Base-by-base conservation (phyloP, 1,139 yeast genomes). In the Chernovozyma sophiae-reginae region DNA sequence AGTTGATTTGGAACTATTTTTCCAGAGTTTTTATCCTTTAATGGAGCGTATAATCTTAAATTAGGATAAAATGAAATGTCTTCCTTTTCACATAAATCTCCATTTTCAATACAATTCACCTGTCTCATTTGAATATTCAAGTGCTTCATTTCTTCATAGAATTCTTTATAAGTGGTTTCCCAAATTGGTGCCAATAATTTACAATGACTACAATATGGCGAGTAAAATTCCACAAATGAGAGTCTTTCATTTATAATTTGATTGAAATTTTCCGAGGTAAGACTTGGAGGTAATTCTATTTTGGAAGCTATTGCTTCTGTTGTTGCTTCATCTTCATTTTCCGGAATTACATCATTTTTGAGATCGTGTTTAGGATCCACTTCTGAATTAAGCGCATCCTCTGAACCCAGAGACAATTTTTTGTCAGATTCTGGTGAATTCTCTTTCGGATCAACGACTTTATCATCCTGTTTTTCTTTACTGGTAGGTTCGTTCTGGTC, bases 201-300 rank as follows among this genome's bases (percentile, higher is more conserved):
- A 59, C 95, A 84, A 55, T 83, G 92, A n/a, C 58, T 52, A 52
- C 94, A 84, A 49, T 75, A 77, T 0, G 90, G 90, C 19, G 86
- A 79, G 50, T 56, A 82, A 52, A 82, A 82, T 52, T 81, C 86
- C 13, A 81, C 77, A 37, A 78, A 58, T 35, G 83, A 76, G 20
- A 80, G 56, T 12, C 76, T 76, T 10, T 62, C 53, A 14, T 70
- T 50, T 3, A 81, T 55, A 7, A 56, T 53, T 14, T 51, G 43
- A 44, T 77, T 77, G 46, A 81, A 81, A 24, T 57, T 61, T 2
- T 49, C 58, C 15, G 47, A 35, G 6, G 55, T 60, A 44, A 74
- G 42, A 52, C 32, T 32, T 14, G 46, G 52, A 1, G 62, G 59
- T 2, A 63, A 58, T n/a, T 38, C 35, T 12, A 40, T 31, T 3